Conservation (phyloP, 139 green algal species). For the Haematococcus sp. region DNA sequence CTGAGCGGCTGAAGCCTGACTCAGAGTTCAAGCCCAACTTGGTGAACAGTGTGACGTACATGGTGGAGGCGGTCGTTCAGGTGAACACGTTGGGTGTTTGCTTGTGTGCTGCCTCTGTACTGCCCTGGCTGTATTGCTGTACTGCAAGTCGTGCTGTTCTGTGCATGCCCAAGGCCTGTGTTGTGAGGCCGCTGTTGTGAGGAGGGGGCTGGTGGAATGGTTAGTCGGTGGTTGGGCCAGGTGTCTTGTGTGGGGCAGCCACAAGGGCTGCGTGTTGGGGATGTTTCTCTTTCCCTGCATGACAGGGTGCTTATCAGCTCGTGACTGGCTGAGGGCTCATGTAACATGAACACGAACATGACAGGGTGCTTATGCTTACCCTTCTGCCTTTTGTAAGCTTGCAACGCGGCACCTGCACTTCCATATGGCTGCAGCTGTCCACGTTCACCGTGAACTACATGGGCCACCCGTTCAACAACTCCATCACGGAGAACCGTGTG, state of each 20-base stretch:
- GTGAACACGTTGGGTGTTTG: constrained; percentile 18
- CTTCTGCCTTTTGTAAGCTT: no score
- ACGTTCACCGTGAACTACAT: constrained; percentile 98
- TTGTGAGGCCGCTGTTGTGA: neutral
- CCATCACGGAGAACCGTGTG: constrained; percentile 70
- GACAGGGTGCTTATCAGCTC: no score
- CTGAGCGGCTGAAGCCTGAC: constrained; percentile 75
- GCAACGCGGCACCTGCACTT: no score
- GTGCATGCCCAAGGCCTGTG: neutral
- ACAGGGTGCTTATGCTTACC: neutral
- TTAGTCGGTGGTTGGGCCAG: no score
- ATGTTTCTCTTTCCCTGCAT: no score
- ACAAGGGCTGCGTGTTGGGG: no score
- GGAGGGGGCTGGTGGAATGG: neutral
- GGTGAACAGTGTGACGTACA: constrained; percentile 96
- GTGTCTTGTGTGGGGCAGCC: no score
- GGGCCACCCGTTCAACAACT: constrained; percentile 87
- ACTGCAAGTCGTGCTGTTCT: no score
- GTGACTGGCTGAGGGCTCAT: no score
- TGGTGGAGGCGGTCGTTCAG: constrained; percentile 85
- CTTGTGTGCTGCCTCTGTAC: no score
- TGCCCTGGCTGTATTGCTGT: neutral
- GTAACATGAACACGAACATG: no score
- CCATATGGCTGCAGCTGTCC: constrained; percentile 32
- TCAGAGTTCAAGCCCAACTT: constrained; percentile 93